Percentiles rank a stretch among this genome's conserved stretches.
phyloP scores from a whole-genome alignment of 2,329 filamentous ascomycete genomes.

The Fusarium bactridioides region DNA sequence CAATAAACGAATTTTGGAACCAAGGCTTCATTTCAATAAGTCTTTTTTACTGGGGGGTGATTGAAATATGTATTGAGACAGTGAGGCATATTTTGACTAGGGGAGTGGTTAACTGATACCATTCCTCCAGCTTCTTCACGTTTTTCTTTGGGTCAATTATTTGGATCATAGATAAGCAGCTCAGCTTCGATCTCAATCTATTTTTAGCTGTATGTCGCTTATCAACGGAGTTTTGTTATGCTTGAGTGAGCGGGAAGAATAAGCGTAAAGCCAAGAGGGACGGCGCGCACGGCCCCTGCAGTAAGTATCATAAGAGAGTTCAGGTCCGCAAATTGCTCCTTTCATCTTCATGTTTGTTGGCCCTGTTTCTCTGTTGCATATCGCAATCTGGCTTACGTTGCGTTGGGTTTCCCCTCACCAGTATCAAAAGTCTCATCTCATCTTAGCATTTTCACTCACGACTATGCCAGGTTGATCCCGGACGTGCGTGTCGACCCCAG shows the following conservation, averaged over 20 bases:
- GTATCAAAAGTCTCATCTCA: not conserved
- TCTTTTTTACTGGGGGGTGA: fast-evolving
- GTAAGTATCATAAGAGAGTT: not conserved
- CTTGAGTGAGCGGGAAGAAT: not conserved
- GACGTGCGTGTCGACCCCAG: not conserved
- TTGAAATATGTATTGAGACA: not conserved
- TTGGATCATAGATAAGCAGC: not conserved
- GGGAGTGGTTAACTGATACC: not conserved
- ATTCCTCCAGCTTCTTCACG: not conserved
- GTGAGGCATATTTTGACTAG: not conserved
- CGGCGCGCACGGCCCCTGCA: not conserved
- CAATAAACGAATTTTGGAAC: not conserved
- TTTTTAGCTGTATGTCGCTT: not conserved
- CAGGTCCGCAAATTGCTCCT: not conserved
- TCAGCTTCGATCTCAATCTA: not conserved
- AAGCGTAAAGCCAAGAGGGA: not conserved
- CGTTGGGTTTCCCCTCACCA: not conserved
- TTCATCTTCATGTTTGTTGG: not conserved
- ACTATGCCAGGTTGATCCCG: too few species aligned
- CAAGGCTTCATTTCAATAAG: not conserved
- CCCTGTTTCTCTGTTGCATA: not conserved
- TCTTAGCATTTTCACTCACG: not conserved
- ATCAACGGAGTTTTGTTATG: not conserved
- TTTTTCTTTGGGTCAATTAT: not conserved
- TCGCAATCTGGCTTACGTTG: not conserved